phyloP scores from a whole-genome alignment of 1,139 yeast species.

The Candida tropicalis region DNA sequence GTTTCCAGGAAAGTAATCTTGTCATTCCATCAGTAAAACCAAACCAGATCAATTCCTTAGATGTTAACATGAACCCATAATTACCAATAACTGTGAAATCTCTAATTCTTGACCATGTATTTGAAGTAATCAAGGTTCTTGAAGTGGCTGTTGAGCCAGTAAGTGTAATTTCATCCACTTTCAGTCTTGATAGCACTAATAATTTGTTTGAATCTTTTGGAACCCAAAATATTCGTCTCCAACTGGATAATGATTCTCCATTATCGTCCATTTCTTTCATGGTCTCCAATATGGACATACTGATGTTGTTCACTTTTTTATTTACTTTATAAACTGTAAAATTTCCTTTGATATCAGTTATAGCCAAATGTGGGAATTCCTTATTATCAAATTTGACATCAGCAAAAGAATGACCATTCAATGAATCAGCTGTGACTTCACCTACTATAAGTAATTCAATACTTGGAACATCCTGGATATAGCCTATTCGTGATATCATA shows the following conservation, averaged over 20 bases:
- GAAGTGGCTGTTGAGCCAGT: slow-evolving; percentile 23
- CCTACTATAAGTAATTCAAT: slow-evolving; percentile 25
- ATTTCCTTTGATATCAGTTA: slow-evolving; percentile 56
- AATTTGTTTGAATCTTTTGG: slow-evolving; percentile 27
- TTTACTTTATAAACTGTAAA: slow-evolving; percentile 44
- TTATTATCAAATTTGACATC: slow-evolving; percentile 49
- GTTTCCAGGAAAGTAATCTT: slow-evolving; percentile 70
- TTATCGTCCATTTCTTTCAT: slow-evolving; percentile 32
- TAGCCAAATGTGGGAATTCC: slow-evolving; percentile 38
- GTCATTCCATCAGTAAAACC: slow-evolving; percentile 26
- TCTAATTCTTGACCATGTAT: slow-evolving; percentile 57
- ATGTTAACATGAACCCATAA: slow-evolving; percentile 53
- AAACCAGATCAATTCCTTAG: slow-evolving; percentile 61
- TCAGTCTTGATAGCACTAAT: slow-evolving; percentile 48
- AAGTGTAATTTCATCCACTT: slow-evolving; percentile 34
- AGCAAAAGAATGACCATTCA: slow-evolving; percentile 41
- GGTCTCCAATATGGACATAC: not conserved
- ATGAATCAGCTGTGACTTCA: slow-evolving; percentile 21
- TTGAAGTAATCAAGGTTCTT: slow-evolving; percentile 47
- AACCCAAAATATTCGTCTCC: slow-evolving; percentile 57
- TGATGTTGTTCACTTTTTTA: slow-evolving; percentile 9
- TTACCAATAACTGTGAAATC: slow-evolving; percentile 38
- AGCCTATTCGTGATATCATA: not conserved
- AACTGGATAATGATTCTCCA: slow-evolving; percentile 55
- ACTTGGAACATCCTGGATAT: slow-evolving; percentile 6